phyloP scores from a whole-genome alignment of 148 eudicot genomes.

The Camellia sinensis region DNA sequence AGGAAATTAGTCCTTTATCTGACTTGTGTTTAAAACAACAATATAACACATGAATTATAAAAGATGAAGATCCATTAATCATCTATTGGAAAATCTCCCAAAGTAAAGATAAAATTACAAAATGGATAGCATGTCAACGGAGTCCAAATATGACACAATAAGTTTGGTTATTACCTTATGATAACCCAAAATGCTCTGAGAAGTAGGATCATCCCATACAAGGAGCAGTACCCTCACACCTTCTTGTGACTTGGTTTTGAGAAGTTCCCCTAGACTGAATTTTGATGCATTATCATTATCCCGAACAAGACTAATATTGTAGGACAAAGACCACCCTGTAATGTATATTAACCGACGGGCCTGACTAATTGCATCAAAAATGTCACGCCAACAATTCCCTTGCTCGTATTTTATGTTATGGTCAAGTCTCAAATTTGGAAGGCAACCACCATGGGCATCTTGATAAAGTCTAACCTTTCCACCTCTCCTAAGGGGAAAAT shows the following conservation, averaged over 20 bases:
- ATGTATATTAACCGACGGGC: slow-evolving; percentile 77
- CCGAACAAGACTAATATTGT: slow-evolving; percentile 61
- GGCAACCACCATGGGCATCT: slow-evolving; percentile 79
- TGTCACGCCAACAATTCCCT: slow-evolving; percentile 84
- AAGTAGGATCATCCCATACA: slow-evolving; percentile 93
- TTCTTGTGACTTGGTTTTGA: slow-evolving; percentile 72
- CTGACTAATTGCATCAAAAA: slow-evolving; percentile 59
- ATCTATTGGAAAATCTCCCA: neutral
- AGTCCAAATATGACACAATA: neutral
- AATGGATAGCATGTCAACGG: neutral
- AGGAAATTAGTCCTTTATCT: neutral
- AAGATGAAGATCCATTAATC: neutral
- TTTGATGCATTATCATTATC: slow-evolving; percentile 32
- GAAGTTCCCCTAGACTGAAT: slow-evolving; percentile 62
- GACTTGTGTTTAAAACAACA: neutral
- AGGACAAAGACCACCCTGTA: slow-evolving; percentile 91
- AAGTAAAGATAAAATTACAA: neutral
- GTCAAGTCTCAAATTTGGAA: slow-evolving; percentile 65
- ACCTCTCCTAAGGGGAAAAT: slow-evolving; percentile 74
- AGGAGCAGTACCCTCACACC: slow-evolving; percentile 89
- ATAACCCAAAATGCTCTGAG: slow-evolving; percentile 51
- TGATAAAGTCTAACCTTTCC: slow-evolving; percentile 82
- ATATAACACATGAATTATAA: neutral
- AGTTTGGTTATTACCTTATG: slow-evolving; percentile 39
- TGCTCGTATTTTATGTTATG: slow-evolving; percentile 44